Evolutionary conservation across 345 rosid genomes (phyloP), one percentile per base, ranked within the genome.

Genomic region (Rhodamnia rubescens): DNA sequence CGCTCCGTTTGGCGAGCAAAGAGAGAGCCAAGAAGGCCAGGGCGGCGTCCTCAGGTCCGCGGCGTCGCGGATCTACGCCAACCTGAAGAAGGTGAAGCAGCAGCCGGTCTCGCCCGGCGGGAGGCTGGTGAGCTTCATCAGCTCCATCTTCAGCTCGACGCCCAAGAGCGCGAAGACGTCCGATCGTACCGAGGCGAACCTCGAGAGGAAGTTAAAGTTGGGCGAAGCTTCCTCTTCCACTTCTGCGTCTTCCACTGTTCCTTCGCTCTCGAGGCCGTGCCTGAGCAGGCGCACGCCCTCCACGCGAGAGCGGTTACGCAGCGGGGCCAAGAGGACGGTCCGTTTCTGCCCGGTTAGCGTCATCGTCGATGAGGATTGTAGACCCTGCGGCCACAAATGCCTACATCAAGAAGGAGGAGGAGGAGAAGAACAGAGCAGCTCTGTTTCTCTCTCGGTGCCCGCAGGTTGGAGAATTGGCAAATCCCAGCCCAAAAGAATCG

Each of bases 101-200:
- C 98, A 95, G 57, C 98, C 99, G 61, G 91, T 95, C 91, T 97
- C 99, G 14, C 98, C 99, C 0, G 95, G 91, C 15, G 95, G 93
- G 24, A 84, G 96, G 83, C 86, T 97, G 61, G 90, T 93, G 1
- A 93, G 83, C 59, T 96, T 96, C 90, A 88, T 96, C 84, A 94
- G 93, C 80, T 95, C 98, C 24, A 85, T 97, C 83, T 94, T 97
- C 86, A 91, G 80, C 80, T 11, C 80, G 47, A 69, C 86, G 55
- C 94, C 58, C 93, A 90, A 85, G 86, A 85, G 32, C 69, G 55
- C n/a, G 32, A 80, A 81, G 83, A 85, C 57, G 86, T 21, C 75
- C 83, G 55, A 22, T 36, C 20, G 27, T 82, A 8, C 54, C 78
- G 61, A 84, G 59, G 83, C 29, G 75, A 61, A 85, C 6, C 8